Evolutionary conservation across 148 eudicot species (phyloP).

Genomic region (Persicaria tinctoria): DNA sequence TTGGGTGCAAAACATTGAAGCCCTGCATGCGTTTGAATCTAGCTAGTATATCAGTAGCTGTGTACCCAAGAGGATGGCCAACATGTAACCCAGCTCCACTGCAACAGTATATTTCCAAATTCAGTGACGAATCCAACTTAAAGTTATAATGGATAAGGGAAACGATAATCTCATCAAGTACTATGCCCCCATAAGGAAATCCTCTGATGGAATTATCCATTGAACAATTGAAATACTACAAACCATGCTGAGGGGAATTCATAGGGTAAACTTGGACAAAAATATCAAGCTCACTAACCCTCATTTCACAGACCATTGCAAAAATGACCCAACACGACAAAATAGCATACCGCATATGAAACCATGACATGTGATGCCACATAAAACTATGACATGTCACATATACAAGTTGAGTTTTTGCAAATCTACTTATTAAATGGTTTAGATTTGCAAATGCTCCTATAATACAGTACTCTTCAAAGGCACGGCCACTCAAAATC

Average conservation of each 20-base stretch:
- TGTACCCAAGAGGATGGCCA: conserved; percentile 98
- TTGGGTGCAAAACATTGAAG: conserved; percentile 93
- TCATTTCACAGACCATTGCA: too few relatives aligned
- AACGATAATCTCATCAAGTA: not conserved
- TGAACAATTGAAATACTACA: not conserved
- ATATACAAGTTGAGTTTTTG: too few relatives aligned
- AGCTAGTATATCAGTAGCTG: conserved; percentile 98
- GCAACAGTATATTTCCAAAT: conserved; percentile 19
- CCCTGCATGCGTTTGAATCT: conserved; percentile 95
- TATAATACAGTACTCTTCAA: not conserved
- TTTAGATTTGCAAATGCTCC: too few relatives aligned
- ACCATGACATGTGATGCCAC: too few relatives aligned
- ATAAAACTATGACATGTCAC: too few relatives aligned
- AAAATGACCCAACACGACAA: too few relatives aligned
- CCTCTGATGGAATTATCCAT: not conserved
- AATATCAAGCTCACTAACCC: not conserved
- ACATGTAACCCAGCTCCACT: conserved; percentile 99
- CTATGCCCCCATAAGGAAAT: not conserved
- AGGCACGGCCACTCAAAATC: not conserved
- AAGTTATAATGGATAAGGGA: not conserved
- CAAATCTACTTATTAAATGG: too few relatives aligned
- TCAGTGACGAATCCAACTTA: conserved; percentile 1
- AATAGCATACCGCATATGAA: too few relatives aligned
- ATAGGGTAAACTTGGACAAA: too few relatives aligned
- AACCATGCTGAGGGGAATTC: not conserved